phyloP scores from a whole-genome alignment of 345 rosid species.

The Kernera saxatilis region DNA sequence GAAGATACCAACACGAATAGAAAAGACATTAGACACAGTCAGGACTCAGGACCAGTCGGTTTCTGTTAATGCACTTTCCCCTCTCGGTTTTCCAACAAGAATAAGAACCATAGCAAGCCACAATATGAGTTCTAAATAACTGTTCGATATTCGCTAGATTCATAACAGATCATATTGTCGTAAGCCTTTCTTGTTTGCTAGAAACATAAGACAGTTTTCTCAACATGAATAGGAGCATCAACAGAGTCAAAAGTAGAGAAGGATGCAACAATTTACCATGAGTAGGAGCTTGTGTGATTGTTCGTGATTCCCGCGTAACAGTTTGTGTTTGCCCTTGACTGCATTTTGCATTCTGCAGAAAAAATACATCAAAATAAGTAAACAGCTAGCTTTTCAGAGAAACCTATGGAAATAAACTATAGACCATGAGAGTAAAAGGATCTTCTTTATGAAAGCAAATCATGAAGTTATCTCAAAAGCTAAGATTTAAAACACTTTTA shows the following conservation, averaged over 20 bases:
- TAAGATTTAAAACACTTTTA: not conserved
- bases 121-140: not conserved
- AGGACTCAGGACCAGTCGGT: not conserved
- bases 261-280: constrained; percentile 41
- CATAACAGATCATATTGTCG: not conserved
- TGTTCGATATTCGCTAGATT: not conserved
- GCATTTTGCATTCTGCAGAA: constrained; percentile 55
- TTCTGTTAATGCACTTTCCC: not conserved
- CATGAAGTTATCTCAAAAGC: not conserved
- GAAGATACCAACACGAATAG: not conserved
- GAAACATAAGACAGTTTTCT: not conserved
- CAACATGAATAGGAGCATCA: not conserved
- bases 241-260: not conserved
- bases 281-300: constrained; percentile 71
- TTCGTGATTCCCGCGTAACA: constrained; percentile 54
- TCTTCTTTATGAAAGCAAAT: not conserved
- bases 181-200: not conserved
- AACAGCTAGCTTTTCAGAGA: not conserved
- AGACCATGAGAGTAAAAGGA: not conserved
- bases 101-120: not conserved
- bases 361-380: not conserved
- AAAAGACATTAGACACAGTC: not conserved
- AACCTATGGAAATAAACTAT: not conserved
- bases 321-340: constrained; percentile 84
- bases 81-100: not conserved